A percentile compares a stretch with the other conserved stretches of the same genome.
These are phyloP conservation scores for Paecilomyces formosus DNA, from an alignment of 2,329 filamentous ascomycete species.

Conservation along the genomic window DNA sequence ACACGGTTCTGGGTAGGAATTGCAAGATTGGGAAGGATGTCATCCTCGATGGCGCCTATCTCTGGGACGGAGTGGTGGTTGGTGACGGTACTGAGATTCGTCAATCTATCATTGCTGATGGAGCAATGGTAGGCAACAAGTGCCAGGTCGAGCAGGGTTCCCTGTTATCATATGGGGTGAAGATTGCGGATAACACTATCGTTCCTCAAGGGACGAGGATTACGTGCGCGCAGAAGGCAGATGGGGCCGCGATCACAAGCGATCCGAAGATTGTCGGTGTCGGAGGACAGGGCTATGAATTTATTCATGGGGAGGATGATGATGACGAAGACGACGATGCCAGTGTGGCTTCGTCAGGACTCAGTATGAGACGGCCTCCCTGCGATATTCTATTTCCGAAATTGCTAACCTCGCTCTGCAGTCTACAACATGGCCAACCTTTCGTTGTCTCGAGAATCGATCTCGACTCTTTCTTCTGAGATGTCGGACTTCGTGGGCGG, in stretches of 20 bases:
- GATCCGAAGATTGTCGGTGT: slow-evolving; percentile 51
- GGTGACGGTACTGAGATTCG: slow-evolving; percentile 65
- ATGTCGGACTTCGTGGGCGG: slow-evolving; percentile 37
- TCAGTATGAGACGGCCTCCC: slow-evolving; percentile 20
- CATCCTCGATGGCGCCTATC: slow-evolving; percentile 66
- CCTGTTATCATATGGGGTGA: slow-evolving; percentile 72
- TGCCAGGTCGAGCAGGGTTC: slow-evolving; percentile 64
- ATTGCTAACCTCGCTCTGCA: slow-evolving; percentile 13
- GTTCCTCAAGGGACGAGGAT: slow-evolving; percentile 35
- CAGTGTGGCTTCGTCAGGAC: slow-evolving; percentile 46
- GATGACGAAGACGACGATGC: slow-evolving; percentile 58
- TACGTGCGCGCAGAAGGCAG: slow-evolving; percentile 37
- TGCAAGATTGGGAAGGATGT: slow-evolving; percentile 86
- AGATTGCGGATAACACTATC: slow-evolving; percentile 55
- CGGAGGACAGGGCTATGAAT: slow-evolving; percentile 56
- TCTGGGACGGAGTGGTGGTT: slow-evolving; percentile 80
- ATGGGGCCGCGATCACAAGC: slow-evolving; percentile 33
- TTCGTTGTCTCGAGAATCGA: slow-evolving; percentile 45
- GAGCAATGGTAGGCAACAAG: slow-evolving; percentile 62
- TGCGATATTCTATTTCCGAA: background rate
- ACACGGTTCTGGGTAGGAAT: slow-evolving; percentile 73
- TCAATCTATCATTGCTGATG: slow-evolving; percentile 68
- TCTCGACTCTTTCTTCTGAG: slow-evolving; percentile 57
- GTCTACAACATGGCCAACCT: slow-evolving; percentile 47
- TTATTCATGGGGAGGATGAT: slow-evolving; percentile 60